Evolutionary conservation across 2,329 filamentous ascomycete species (phyloP).

Genomic region (Cladosporium sp.): DNA sequence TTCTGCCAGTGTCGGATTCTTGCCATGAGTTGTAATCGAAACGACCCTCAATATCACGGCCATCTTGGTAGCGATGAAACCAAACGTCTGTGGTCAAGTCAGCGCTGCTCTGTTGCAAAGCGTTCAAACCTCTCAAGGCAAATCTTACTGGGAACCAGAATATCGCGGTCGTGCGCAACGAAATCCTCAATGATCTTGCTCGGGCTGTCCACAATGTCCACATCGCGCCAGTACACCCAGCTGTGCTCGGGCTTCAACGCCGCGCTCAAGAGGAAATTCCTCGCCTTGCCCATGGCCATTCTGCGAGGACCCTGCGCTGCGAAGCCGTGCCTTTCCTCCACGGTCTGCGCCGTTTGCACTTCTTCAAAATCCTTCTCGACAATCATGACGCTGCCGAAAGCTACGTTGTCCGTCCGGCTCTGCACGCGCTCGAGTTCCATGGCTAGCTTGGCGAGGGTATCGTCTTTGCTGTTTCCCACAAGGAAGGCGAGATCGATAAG

Average conservation of each 20-base stretch:
- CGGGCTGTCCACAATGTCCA: slow-evolving; percentile 91
- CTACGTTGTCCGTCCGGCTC: slow-evolving; percentile 66
- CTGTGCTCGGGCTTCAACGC: slow-evolving; percentile 90
- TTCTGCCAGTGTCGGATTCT: slow-evolving; percentile 80
- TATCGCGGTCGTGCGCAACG: slow-evolving; percentile 85
- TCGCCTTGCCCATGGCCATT: slow-evolving; percentile 82
- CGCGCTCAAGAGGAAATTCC: slow-evolving; percentile 84
- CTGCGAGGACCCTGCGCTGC: slow-evolving; percentile 83
- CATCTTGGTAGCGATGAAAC: slow-evolving; percentile 83
- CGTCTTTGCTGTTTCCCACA: slow-evolving; percentile 85
- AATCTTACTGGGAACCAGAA: slow-evolving; percentile 85
- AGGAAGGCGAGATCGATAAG: slow-evolving; percentile 95
- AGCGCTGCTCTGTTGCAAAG: background rate
- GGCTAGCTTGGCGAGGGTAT: slow-evolving; percentile 81
- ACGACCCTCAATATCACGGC: slow-evolving; percentile 85
- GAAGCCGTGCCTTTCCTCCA: slow-evolving; percentile 80
- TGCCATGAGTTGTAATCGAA: slow-evolving; percentile 99
- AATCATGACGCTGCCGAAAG: slow-evolving; percentile 80
- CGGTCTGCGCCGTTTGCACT: slow-evolving; percentile 68
- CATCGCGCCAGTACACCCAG: slow-evolving; percentile 98
- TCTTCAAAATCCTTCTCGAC: slow-evolving; percentile 88
- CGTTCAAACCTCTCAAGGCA: background rate
- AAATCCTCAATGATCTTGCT: slow-evolving; percentile 89
- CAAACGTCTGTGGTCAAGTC: slow-evolving; percentile 67
- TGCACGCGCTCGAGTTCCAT: slow-evolving; percentile 87